A percentile compares a stretch with the other conserved stretches of the same genome.
Conservation (phyloP, 1,284 basidiomycete species). For the Spongiforma sp. region DNA sequence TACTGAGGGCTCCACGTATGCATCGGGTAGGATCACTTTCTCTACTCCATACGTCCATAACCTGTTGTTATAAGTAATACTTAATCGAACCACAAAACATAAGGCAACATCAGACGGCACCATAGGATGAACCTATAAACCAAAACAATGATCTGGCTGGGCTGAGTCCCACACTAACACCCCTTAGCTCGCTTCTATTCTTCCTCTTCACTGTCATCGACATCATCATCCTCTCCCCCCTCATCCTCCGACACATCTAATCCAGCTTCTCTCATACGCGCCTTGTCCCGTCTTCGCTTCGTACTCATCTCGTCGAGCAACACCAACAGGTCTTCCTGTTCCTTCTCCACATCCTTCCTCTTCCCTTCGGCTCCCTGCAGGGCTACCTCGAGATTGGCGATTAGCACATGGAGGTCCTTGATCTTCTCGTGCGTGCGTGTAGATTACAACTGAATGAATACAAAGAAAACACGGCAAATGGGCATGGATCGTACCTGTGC, state of each 20-base stretch:
- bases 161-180: too few species aligned
- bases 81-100: too few species aligned
- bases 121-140: too few species aligned
- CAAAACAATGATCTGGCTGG: too few species aligned
- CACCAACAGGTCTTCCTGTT: constrained; percentile 94
- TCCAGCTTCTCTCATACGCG: constrained; percentile 70
- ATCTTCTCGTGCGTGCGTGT: constrained; percentile 30
- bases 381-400: constrained; percentile 51
- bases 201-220: constrained; percentile 30
- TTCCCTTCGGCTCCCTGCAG: constrained; percentile 65
- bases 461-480: neutral
- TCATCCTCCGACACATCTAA: constrained; percentile 93
- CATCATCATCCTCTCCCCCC: constrained; percentile 69
- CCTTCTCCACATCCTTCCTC: constrained; percentile 85
- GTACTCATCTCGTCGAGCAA: constrained; percentile 90
- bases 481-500: constrained; percentile 41
- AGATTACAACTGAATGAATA: neutral
- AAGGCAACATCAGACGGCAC: too few species aligned
- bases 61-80: too few species aligned
- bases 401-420: constrained; percentile 46
- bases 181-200: constrained; percentile 5
- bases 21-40: too few species aligned
- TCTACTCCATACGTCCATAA: too few species aligned
- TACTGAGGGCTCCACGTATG: too few species aligned
- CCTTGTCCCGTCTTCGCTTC: constrained; percentile 88